Evolutionary conservation across 345 rosid genomes (phyloP), one percentile per base, ranked within the genome.

Genomic region (Mallotus nudiflorus): DNA sequence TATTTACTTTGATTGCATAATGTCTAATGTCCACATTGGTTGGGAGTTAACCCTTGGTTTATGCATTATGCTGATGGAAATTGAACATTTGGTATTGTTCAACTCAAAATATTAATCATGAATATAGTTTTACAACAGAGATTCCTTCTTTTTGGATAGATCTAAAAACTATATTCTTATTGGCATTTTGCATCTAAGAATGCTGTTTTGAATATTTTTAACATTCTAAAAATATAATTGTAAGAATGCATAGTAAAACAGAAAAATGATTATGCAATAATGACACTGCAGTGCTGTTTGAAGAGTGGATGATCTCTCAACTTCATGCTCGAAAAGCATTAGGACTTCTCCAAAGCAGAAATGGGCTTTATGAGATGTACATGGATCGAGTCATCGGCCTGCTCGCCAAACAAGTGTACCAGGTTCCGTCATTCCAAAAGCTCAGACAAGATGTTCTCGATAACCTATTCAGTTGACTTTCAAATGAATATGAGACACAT

Each of bases 351-450:
- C 98, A 92, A 71, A 87, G 70, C 81, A 86, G 96, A 79, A 89
- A 82, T 31, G 91, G 91, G 66, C 85, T 95, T 44, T 88, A 92
- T 71, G 80, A 80, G 63, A 79, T 83, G 6, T 90, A 88, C 90
- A 84, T 92, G 90, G 99, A 95, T 76, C 85, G 94, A 66, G 81
- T 92, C 68, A 70, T 75, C 0, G 92, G 92, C 66, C 81, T 76
- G 70, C 83, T 95, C 82, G 85, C 88, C 39, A 89, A 81, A 75
- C 82, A 74, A 62, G 75, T 88, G 49, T 82, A 81, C 57, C 90
- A 82, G 71, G 73, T 73, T 78, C 55, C 91, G 27, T 71, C 82
- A 16, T 72, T 85, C 68, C 81, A 75, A 74, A 83, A 84, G 66
- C 81, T 90, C 63, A 81, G 82, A 58, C 85, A 81, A 64, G 80